phyloP scores from a whole-genome alignment of 176 grass and related monocot genomes.

The Pontederia crassipes region DNA sequence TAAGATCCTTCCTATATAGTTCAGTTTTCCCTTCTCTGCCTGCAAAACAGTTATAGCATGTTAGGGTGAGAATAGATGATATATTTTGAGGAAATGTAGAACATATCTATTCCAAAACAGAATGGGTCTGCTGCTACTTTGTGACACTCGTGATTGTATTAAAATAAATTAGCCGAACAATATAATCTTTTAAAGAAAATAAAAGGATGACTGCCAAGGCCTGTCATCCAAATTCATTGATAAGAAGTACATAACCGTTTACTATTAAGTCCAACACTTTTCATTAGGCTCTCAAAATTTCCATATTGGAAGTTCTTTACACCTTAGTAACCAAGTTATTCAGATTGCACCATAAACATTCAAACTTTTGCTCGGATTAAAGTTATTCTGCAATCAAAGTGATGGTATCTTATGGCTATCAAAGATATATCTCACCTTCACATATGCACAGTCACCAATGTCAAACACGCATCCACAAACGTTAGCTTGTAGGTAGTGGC shows the following conservation, averaged over 20 bases:
- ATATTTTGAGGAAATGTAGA: conserved; percentile 19
- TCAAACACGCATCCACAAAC: conserved; percentile 45
- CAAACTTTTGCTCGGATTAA: too few species aligned
- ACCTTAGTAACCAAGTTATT: too few species aligned
- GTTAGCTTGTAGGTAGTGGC: conserved; percentile 68
- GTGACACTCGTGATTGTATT: too few species aligned
- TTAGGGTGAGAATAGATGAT: conserved; percentile 27
- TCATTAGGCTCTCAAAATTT: too few species aligned
- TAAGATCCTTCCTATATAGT: conserved; percentile 77
- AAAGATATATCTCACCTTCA: conserved; percentile 50
- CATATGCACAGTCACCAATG: conserved; percentile 81
- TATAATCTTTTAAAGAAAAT: not conserved
- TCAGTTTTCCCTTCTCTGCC: conserved; percentile 53
- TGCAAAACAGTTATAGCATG: conserved; percentile 22
- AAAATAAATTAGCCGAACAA: not conserved
- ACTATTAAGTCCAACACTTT: too few species aligned
- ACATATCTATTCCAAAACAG: conserved; percentile 1
- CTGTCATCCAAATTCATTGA: too few species aligned
- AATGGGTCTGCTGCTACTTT: not conserved
- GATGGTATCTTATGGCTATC: not conserved
- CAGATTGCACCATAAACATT: too few species aligned
- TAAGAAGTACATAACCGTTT: too few species aligned
- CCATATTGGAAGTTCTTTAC: too few species aligned
- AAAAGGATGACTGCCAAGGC: too few species aligned
- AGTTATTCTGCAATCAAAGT: not conserved